phyloP scores from a whole-genome alignment of 495 filamentous ascomycete genomes.

The Usnea hakonensis region DNA sequence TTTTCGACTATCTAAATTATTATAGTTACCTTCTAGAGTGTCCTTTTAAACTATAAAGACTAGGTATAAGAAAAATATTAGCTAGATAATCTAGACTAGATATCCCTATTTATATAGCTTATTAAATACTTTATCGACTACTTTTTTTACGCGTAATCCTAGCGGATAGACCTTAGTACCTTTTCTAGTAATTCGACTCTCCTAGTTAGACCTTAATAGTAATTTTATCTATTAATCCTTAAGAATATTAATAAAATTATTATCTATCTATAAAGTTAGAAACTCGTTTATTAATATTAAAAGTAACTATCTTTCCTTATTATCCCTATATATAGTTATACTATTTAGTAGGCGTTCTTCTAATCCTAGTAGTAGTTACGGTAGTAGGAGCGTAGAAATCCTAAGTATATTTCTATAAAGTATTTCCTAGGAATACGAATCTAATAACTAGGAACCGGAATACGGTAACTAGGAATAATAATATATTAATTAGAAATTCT shows the following conservation, averaged over 20 bases:
- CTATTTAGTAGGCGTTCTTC: no score
- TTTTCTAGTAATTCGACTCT: background rate
- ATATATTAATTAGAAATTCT: no score
- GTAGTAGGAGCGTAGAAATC: no score
- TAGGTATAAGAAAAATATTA: background rate
- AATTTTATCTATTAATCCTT: slow-evolving; percentile 7
- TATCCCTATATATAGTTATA: no score
- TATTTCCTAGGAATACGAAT: no score
- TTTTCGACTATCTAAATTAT: no score
- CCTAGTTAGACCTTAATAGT: background rate
- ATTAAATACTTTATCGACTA: slow-evolving; percentile 17
- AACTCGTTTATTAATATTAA: background rate
- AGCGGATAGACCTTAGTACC: slow-evolving; percentile 5
- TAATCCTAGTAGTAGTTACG: no score
- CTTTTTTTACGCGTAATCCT: slow-evolving; percentile 1
- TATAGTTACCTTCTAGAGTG: background rate
- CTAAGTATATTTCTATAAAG: no score
- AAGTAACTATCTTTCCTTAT: background rate
- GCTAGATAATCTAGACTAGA: slow-evolving; percentile 1
- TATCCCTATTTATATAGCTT: slow-evolving; percentile 11
- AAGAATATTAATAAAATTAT: background rate
- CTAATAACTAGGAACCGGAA: no score
- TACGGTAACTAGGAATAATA: no score
- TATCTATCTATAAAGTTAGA: background rate
- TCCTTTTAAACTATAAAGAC: slow-evolving; percentile 18